These are phyloP conservation scores for Rhizopogon sp. DNA, from an alignment of 768 basidiomycete genomes.

Conservation along the genomic window DNA sequence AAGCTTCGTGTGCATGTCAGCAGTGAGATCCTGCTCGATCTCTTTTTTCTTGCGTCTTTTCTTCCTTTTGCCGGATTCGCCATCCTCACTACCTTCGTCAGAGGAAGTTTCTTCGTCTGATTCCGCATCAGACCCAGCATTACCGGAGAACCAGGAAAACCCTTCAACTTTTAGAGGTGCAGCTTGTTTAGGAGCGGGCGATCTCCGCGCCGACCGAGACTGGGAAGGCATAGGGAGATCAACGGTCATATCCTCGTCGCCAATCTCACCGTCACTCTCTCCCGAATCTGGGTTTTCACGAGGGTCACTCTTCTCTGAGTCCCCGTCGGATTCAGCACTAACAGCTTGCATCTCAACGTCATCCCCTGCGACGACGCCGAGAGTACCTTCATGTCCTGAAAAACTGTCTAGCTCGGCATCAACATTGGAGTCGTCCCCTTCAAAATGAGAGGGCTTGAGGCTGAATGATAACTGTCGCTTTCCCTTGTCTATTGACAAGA, in stretches of 20 bases:
- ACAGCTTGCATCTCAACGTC: conserved; percentile 23
- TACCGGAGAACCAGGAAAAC: conserved; percentile 65
- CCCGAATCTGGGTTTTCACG: conserved; percentile 12
- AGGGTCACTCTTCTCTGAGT: conserved; percentile 1
- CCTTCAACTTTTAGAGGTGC: conserved; percentile 50
- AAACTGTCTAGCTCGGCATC: conserved; percentile 35
- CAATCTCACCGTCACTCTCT: conserved; percentile 10
- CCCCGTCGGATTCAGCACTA: conserved; percentile 11
- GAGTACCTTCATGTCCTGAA: conserved; percentile 20
- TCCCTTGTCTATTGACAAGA: conserved; percentile 68
- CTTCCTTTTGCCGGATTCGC: conserved; percentile 38
- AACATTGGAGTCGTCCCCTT: conserved; percentile 42
- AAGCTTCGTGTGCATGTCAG: conserved; percentile 76
- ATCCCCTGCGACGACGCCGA: conserved; percentile 24
- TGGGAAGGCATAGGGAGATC: background rate
- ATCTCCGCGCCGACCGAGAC: background rate
- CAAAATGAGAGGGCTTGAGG: conserved; percentile 86
- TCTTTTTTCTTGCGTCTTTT: conserved; percentile 65
- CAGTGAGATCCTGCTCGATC: conserved; percentile 78
- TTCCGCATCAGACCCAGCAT: conserved; percentile 32
- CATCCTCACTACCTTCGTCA: conserved; percentile 33
- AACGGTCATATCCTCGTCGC: conserved; percentile 21
- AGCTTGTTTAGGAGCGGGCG: background rate
- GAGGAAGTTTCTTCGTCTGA: conserved; percentile 38
- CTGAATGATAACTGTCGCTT: conserved; percentile 78